A percentile compares a stretch with the other conserved stretches of the same genome.
These are phyloP conservation scores for Harringtonia aguacate DNA, from an alignment of 2,329 filamentous ascomycete species.

Conservation along the genomic window DNA sequence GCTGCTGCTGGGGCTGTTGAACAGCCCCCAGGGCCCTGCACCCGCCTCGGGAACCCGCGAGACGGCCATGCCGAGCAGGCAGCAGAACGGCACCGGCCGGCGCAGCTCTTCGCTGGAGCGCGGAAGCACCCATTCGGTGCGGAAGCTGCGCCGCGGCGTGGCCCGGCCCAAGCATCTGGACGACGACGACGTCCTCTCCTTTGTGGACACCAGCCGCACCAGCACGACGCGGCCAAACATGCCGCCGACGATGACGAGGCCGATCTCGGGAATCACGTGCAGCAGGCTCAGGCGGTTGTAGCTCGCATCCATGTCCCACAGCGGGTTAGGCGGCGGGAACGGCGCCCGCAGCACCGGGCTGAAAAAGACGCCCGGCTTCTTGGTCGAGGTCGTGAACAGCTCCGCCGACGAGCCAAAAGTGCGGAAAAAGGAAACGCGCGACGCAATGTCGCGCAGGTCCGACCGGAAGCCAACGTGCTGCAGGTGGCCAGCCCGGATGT, in stretches of 20 bases:
- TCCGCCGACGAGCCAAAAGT: conserved; percentile 38
- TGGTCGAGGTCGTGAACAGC: conserved; percentile 25
- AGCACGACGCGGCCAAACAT: conserved; percentile 56
- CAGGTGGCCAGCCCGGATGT: no score
- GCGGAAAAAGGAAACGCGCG: no score
- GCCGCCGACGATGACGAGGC: conserved; percentile 56
- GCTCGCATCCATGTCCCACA: conserved; percentile 20
- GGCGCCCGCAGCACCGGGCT: conserved; percentile 22
- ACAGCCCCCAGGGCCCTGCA: conserved; percentile 15
- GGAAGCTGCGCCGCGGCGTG: conserved; percentile 26
- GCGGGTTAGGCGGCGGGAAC: conserved; percentile 13
- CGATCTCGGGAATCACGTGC: conserved; percentile 56
- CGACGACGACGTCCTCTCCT: conserved; percentile 10
- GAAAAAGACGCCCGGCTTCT: conserved; percentile 13
- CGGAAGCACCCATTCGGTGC: conserved; percentile 43
- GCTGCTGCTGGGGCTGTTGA: background rate
- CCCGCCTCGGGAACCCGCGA: conserved; percentile 46
- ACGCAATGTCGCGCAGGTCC: no score
- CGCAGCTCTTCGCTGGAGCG: conserved; percentile 32
- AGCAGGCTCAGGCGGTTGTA: conserved; percentile 48
- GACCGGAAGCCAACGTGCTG: no score
- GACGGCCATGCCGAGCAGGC: conserved; percentile 57
- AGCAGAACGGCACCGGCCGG: conserved; percentile 31
- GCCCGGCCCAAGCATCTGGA: background rate
- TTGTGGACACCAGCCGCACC: conserved; percentile 43